Evolutionary conservation across 257 asterid genomes (phyloP).

Genomic region (Fraxinus pennsylvanica): DNA sequence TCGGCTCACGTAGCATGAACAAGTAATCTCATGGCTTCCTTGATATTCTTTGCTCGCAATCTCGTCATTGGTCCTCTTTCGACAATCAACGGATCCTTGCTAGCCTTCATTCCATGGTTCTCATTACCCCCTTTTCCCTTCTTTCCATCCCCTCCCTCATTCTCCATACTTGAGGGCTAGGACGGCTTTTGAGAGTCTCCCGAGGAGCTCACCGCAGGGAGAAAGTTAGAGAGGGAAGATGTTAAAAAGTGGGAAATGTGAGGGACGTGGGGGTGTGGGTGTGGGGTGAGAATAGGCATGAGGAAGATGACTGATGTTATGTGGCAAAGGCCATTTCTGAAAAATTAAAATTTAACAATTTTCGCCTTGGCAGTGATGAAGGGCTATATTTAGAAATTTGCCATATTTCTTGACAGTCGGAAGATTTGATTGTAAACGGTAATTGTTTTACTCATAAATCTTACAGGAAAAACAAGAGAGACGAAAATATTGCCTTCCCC

Average conservation of each 20-base stretch:
- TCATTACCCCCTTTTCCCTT: background rate
- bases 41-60: no score
- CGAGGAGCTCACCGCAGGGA: background rate
- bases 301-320: background rate
- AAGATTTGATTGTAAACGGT: background rate
- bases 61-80: no score
- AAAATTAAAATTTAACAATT: no score
- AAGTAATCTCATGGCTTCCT: no score
- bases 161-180: background rate
- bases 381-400: no score
- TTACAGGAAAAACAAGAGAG: constrained; percentile 49
- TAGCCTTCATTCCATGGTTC: no score
- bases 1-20: no score
- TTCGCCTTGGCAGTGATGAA: no score
- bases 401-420: background rate
- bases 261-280: background rate
- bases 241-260: background rate
- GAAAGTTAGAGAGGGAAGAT: background rate
- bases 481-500: constrained; percentile 31
- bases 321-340: background rate
- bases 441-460: background rate
- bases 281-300: background rate
- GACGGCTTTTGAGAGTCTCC: background rate
- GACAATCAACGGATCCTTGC: no score
- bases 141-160: background rate